These are phyloP conservation scores for Metschnikowia vanudenii DNA, from an alignment of 805 yeast species.

Conservation along the genomic window DNA sequence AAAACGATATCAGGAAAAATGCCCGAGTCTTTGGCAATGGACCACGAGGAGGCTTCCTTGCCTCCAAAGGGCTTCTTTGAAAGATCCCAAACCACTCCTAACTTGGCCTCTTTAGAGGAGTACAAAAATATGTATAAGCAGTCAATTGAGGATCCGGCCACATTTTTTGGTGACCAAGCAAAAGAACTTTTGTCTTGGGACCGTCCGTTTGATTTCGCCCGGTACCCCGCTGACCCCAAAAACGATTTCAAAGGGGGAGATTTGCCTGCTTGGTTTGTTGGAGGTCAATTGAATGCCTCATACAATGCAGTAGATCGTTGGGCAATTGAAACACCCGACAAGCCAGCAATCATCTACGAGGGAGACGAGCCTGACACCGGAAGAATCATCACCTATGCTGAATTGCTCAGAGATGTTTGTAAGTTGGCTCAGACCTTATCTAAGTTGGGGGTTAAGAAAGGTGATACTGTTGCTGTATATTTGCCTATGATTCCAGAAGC, in stretches of 20 bases:
- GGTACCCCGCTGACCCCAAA: constrained; percentile 56
- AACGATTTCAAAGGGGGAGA: constrained; percentile 57
- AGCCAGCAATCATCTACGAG: constrained; percentile 83
- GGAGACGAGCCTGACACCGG: constrained; percentile 86
- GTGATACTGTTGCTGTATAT: constrained; percentile 95
- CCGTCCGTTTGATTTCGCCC: constrained; percentile 65
- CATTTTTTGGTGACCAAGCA: constrained; percentile 78
- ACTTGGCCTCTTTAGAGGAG: constrained; percentile 18
- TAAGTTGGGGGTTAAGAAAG: constrained; percentile 85
- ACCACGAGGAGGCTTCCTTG: constrained; percentile 21
- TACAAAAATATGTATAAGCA: constrained; percentile 54
- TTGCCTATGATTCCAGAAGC: constrained; percentile 99
- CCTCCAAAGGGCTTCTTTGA: constrained; percentile 23
- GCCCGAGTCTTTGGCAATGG: constrained; percentile 22
- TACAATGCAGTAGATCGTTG: constrained; percentile 96
- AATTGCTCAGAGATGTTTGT: constrained; percentile 79
- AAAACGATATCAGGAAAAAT: constrained; percentile 1
- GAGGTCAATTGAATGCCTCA: constrained; percentile 89
- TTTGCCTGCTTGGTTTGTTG: constrained; percentile 83
- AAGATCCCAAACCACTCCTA: constrained; percentile 14
- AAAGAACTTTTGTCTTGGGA: constrained; percentile 76
- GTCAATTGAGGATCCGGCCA: constrained; percentile 76
- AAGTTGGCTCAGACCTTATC: constrained; percentile 81
- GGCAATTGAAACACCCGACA: constrained; percentile 83
- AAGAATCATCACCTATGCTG: constrained; percentile 76